These are phyloP conservation scores for Senna tora DNA, from an alignment of 306 rosid species.

Conservation along the genomic window DNA sequence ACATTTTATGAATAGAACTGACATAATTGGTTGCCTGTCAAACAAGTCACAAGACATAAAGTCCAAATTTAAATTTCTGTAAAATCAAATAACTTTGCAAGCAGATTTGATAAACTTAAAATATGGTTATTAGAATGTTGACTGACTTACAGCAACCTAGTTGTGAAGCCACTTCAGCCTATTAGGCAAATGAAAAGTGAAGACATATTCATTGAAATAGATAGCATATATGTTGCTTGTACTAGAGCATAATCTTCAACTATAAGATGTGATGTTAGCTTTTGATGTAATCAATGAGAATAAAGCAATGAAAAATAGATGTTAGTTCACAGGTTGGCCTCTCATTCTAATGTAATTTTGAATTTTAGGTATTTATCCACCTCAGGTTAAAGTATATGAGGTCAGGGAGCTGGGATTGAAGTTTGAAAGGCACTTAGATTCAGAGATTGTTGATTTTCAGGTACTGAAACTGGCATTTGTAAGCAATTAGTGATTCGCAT, in stretches of 20 bases:
- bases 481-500: background rate
- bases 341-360: constrained; percentile 30
- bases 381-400: constrained; percentile 90
- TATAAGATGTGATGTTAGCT: constrained; percentile 20
- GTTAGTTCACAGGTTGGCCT: background rate
- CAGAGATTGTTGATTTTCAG: constrained; percentile 93
- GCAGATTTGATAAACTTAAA: too few relatives aligned
- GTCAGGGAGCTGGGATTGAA: constrained; percentile 78
- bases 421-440: constrained; percentile 92
- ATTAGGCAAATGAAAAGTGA: background rate
- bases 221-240: background rate
- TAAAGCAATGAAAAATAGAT: background rate
- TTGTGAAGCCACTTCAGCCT: constrained; percentile 21
- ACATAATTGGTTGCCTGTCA: background rate
- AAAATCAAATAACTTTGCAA: too few relatives aligned
- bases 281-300: constrained; percentile 5
- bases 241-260: background rate
- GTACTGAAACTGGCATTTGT: constrained; percentile 41
- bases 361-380: constrained; percentile 84
- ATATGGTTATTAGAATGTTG: background rate
- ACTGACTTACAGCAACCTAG: background rate
- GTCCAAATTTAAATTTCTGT: background rate
- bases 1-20: background rate
- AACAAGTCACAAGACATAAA: background rate
- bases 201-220: background rate